Conservation (phyloP, 768 basidiomycete species). For the Dendrothele bispora region DNA sequence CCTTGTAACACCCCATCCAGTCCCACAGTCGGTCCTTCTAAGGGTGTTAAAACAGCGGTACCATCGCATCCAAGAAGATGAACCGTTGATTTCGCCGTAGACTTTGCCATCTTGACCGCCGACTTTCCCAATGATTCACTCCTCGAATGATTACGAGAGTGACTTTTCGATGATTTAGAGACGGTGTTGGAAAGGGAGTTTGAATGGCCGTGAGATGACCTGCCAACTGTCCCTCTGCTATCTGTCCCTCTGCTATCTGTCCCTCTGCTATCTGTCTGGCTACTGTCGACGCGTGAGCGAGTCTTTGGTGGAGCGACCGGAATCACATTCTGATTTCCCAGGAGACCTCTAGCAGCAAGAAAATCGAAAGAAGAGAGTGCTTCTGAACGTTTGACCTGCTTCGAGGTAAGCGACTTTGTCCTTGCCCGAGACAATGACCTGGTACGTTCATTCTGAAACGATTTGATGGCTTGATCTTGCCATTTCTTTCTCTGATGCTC, state of each 20-base stretch:
- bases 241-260: slow-evolving; percentile 20
- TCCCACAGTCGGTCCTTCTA: slow-evolving; percentile 16
- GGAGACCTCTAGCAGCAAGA: slow-evolving; percentile 63
- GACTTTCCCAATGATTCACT: slow-evolving; percentile 44
- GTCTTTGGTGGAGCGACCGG: slow-evolving; percentile 34
- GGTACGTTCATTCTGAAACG: slow-evolving; percentile 64
- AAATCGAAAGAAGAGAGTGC: slow-evolving; percentile 43
- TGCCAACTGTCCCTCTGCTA: slow-evolving; percentile 34
- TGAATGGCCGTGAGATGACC: slow-evolving; percentile 33
- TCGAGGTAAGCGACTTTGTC: slow-evolving; percentile 53
- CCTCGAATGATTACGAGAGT: slow-evolving; percentile 36
- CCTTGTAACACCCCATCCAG: slow-evolving; percentile 40
- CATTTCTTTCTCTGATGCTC: slow-evolving; percentile 66
- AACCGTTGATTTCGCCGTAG: slow-evolving; percentile 17
- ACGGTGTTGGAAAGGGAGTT: slow-evolving; percentile 8
- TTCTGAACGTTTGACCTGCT: slow-evolving; percentile 24
- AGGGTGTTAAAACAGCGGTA: slow-evolving; percentile 14
- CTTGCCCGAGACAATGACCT: slow-evolving; percentile 65
- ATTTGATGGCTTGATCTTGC: slow-evolving; percentile 61
- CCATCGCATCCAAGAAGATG: slow-evolving; percentile 22
- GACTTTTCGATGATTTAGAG: neutral
- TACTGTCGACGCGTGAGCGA: slow-evolving; percentile 14
- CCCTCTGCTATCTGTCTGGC: slow-evolving; percentile 14
- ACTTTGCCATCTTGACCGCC: slow-evolving; percentile 40
- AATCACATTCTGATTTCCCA: slow-evolving; percentile 62